Evolutionary conservation across 2,329 filamentous ascomycete genomes (phyloP), one percentile per base, ranked within the genome.

Genomic region (Pseudocercospora vitis): DNA sequence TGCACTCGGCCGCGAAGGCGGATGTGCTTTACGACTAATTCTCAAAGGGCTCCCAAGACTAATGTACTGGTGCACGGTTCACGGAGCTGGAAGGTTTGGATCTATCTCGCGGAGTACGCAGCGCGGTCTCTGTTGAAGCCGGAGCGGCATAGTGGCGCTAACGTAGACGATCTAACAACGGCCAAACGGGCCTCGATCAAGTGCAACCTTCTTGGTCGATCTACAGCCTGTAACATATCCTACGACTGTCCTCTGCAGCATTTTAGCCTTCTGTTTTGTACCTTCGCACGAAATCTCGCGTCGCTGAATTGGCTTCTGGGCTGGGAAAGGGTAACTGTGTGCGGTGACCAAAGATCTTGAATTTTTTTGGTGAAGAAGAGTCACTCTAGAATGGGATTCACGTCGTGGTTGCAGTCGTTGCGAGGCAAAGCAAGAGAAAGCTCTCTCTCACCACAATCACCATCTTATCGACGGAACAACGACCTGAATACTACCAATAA

Each of bases 391-490:
- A 48, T 56, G 53, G 44, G 48, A 3, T 35, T 56, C 24, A 31
- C 33, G 7, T 44, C 53, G 18, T 56, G 49, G 49, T 40, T 56
- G 12, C 53, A 52, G 29, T 56, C 53, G 5, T 24, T 52, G 7
- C 49, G 53, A 8, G 49, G 49, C 14, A 52, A 37, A 31, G 16
- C 28, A 6, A 44, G 29, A 14, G 52, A 32, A 21, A 44, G 28
- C 16, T 7, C 26, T 8, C n/a, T 16, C 8, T 42, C 48, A 12
- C 31, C 40, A 18, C 26, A 31, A 18, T 48, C 52, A 14, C 8
- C 52, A n/a, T 55, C 44, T 35, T 40, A 50, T 31, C 40, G 26
- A 48, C 26, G 39, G 19, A 39, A 40, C 32, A 16, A 45, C 42
- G 42, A 45, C 1, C 24, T 18, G 19, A 14, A 12, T 8, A 14